phyloP scores from a whole-genome alignment of 805 yeast genomes.

The Suhomyces pyralidae region DNA sequence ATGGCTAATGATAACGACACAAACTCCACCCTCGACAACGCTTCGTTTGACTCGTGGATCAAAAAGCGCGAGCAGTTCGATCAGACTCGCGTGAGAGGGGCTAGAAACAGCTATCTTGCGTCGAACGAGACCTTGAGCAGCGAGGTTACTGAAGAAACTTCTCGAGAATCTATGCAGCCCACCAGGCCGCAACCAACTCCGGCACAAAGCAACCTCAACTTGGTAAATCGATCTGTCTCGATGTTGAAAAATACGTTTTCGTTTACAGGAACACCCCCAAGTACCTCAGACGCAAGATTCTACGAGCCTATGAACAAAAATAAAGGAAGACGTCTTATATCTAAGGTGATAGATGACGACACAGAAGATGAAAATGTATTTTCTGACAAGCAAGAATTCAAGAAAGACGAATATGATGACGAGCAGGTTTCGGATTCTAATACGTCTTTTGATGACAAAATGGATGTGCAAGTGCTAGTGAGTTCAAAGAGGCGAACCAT shows the following conservation, averaged over 20 bases:
- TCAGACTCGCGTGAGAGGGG: constrained; percentile 13
- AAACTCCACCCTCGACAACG: constrained; percentile 40
- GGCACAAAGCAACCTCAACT: background rate
- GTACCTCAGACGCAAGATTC: constrained; percentile 12
- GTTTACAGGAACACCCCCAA: constrained; percentile 20
- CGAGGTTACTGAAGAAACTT: background rate
- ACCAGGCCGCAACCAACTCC: background rate
- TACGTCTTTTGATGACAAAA: constrained; percentile 42
- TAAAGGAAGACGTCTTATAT: background rate
- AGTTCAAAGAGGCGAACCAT: constrained; percentile 61
- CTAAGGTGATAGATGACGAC: background rate
- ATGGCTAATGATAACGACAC: constrained; percentile 23
- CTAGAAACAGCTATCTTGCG: constrained; percentile 25
- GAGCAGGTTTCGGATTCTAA: constrained; percentile 19
- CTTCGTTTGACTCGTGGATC: constrained; percentile 53
- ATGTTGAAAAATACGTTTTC: constrained; percentile 23
- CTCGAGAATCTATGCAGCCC: background rate
- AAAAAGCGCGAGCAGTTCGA: constrained; percentile 49
- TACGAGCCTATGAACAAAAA: constrained; percentile 1
- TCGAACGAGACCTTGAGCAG: constrained; percentile 25
- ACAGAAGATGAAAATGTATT: background rate
- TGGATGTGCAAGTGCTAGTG: constrained; percentile 72
- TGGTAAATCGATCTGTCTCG: constrained; percentile 14
- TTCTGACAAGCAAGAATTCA: background rate
- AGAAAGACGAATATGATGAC: constrained; percentile 4